These are phyloP conservation scores for Capillidium rhysosporum DNA, from an alignment of 371 early-diverging fungal genomes.

Conservation along the genomic window DNA sequence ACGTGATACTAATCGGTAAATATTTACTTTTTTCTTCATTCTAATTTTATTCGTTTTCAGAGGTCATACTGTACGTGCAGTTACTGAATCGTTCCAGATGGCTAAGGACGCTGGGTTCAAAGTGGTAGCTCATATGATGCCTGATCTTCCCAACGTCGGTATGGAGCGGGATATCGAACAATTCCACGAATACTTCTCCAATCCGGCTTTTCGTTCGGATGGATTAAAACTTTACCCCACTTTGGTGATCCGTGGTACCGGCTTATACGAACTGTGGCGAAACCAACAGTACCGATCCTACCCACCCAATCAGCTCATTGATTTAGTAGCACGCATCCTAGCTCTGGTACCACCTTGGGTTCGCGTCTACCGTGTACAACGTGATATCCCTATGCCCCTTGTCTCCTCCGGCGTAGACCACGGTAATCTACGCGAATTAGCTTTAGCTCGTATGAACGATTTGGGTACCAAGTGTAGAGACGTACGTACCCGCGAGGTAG, in stretches of 20 bases:
- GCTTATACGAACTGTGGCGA: slow-evolving; percentile 98
- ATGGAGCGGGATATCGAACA: slow-evolving; percentile 99
- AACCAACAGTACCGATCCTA: slow-evolving; percentile 98
- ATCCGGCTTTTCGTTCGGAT: slow-evolving; percentile 97
- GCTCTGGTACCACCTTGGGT: slow-evolving; percentile 99
- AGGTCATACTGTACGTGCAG: slow-evolving; percentile 98
- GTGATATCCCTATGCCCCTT: slow-evolving; percentile 99
- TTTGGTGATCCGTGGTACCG: slow-evolving; percentile 98
- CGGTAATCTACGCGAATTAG: slow-evolving; percentile 97
- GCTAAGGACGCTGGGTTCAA: slow-evolving; percentile 99
- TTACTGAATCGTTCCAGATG: slow-evolving; percentile 91
- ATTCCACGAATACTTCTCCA: slow-evolving; percentile 99
- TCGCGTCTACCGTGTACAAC: slow-evolving; percentile 98
- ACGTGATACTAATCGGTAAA: slow-evolving; percentile 86
- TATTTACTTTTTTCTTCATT: neutral
- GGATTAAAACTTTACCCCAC: slow-evolving; percentile 99
- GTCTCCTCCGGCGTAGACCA: slow-evolving; percentile 99
- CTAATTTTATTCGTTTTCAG: slow-evolving; percentile 13
- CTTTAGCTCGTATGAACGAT: slow-evolving; percentile 94
- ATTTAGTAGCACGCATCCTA: slow-evolving; percentile 92
- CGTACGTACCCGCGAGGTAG: slow-evolving; percentile 98
- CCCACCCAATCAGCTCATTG: slow-evolving; percentile 94
- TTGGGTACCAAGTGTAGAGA: slow-evolving; percentile 95
- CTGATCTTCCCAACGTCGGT: slow-evolving; percentile 99
- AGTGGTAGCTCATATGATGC: slow-evolving; percentile 99